Evolutionary conservation across 2,329 filamentous ascomycete species (phyloP).

Genomic region (Ophiocordyceps camponoti-floridani): DNA sequence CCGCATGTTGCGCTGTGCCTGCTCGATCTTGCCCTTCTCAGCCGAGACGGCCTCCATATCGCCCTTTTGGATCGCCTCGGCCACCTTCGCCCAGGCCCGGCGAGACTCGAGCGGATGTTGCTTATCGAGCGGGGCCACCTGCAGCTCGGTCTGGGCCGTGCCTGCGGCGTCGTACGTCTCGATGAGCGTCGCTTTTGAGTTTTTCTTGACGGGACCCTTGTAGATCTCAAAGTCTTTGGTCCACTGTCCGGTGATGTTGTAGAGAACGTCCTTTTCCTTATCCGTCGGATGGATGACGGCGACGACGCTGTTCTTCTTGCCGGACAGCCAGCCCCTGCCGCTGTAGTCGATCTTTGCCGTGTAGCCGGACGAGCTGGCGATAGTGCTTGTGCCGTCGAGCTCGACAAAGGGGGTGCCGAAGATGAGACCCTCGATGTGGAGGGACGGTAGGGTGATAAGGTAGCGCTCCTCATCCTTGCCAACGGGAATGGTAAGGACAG

Average conservation of each 20-base stretch:
- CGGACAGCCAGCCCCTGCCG: conserved; percentile 85
- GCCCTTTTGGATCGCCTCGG: conserved; percentile 58
- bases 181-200: conserved; percentile 28
- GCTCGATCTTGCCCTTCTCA: conserved; percentile 83
- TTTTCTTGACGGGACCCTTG: conserved; percentile 38
- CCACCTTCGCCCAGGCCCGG: conserved; percentile 75
- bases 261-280: conserved; percentile 56
- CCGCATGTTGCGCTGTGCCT: conserved; percentile 60
- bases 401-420: conserved; percentile 79
- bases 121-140: conserved; percentile 51
- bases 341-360: conserved; percentile 83
- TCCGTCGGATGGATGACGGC: conserved; percentile 55
- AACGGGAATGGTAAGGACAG: conserved; percentile 55
- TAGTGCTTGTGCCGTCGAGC: conserved; percentile 69
- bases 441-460: conserved; percentile 75
- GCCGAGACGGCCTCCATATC: conserved; percentile 65
- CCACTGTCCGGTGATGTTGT: conserved; percentile 83
- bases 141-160: conserved; percentile 45
- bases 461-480: conserved; percentile 43
- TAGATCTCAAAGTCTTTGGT: conserved; percentile 66
- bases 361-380: conserved; percentile 73
- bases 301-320: conserved; percentile 84
- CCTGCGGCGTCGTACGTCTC: conserved; percentile 42
- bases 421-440: conserved; percentile 89
- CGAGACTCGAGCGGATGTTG: conserved; percentile 81